Evolutionary conservation across 495 filamentous ascomycete genomes (phyloP).

Genomic region (Tirmania nivea): DNA sequence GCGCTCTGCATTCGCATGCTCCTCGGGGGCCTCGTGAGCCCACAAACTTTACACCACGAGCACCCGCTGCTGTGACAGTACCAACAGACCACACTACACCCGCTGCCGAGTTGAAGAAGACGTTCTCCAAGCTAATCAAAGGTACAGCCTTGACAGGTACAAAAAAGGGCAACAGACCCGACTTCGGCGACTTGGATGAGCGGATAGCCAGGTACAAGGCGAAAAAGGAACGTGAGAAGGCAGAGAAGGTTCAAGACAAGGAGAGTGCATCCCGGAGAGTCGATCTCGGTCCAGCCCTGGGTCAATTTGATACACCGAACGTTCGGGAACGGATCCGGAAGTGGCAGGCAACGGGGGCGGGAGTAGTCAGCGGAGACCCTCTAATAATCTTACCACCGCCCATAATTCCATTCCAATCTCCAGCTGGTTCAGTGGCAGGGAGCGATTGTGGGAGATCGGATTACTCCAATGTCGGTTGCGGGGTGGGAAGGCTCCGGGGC

Average conservation of each 20-base stretch:
- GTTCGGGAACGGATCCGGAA: slow-evolving; percentile 16
- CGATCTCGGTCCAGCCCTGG: slow-evolving; percentile 31
- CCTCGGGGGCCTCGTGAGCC: background rate
- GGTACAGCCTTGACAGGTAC: background rate
- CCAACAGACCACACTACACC: background rate
- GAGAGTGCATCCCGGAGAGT: slow-evolving; percentile 9
- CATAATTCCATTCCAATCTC: background rate
- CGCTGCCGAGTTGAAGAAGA: background rate
- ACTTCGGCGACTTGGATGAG: background rate
- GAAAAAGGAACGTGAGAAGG: background rate
- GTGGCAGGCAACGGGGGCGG: slow-evolving; percentile 19
- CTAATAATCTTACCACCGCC: slow-evolving; percentile 12
- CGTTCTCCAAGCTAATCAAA: background rate
- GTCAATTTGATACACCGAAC: slow-evolving; percentile 34
- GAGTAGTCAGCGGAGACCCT: slow-evolving; percentile 15
- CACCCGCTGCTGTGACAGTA: background rate
- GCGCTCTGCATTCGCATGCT: background rate
- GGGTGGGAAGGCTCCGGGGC: background rate
- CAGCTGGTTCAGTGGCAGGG: background rate
- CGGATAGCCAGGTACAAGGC: background rate
- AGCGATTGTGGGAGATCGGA: background rate
- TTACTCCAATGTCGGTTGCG: background rate
- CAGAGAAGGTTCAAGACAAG: background rate
- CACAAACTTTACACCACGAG: background rate
- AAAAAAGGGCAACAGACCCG: background rate